These are phyloP conservation scores for Anastatica hierochuntica DNA, from an alignment of 345 rosid genomes.

Conservation along the genomic window DNA sequence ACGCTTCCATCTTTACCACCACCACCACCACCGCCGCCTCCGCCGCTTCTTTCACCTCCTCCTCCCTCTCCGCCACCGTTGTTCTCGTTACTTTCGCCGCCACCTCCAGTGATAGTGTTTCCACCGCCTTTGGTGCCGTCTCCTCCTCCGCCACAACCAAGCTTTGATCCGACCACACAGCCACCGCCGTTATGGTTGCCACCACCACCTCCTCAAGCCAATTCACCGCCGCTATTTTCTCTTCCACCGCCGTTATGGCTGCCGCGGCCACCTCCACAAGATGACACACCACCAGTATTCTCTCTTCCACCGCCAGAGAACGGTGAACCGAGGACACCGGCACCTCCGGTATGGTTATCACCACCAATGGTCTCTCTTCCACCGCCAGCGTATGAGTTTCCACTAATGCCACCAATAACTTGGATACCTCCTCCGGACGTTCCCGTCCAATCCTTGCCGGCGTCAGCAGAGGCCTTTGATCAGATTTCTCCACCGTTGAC, in stretches of 20 bases:
- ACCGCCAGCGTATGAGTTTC: constrained; percentile 6
- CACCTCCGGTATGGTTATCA: too few relatives aligned
- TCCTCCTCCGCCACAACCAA: constrained; percentile 21
- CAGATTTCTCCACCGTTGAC: background rate
- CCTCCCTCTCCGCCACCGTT: constrained; percentile 24
- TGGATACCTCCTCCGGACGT: too few relatives aligned
- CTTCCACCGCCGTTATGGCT: constrained; percentile 15
- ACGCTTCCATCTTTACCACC: background rate
- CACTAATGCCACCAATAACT: background rate
- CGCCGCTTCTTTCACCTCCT: constrained; percentile 28
- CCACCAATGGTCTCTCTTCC: constrained; percentile 22
- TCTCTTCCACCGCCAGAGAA: constrained; percentile 25
- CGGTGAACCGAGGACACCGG: too few relatives aligned
- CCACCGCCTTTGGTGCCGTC: constrained; percentile 24
- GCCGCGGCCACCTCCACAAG: constrained; percentile 24
- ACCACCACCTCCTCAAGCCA: background rate
- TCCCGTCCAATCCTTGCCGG: too few relatives aligned
- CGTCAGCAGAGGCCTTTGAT: background rate
- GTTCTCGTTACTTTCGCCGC: constrained; percentile 18
- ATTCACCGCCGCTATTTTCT: constrained; percentile 1
- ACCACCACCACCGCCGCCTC: constrained; percentile 19
- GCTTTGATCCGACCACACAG: background rate
- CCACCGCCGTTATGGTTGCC: constrained; percentile 19
- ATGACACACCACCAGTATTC: constrained; percentile 14
- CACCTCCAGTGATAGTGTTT: constrained; percentile 20